Evolutionary conservation across 495 filamentous ascomycete genomes (phyloP), one percentile per base, ranked within the genome.

Genomic region (Aspergillus funiculosus): DNA sequence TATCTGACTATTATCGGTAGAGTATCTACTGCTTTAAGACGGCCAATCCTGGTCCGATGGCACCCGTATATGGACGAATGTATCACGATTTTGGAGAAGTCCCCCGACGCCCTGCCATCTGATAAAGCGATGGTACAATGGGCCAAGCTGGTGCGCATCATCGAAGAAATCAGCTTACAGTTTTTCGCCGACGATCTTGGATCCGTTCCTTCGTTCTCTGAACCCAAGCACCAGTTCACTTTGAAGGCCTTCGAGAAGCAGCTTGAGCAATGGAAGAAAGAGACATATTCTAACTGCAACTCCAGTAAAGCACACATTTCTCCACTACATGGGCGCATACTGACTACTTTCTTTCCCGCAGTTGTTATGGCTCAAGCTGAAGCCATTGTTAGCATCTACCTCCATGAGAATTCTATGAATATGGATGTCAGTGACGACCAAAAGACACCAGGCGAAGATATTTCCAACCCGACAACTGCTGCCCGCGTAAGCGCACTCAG

Each of bases 341-440:
- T 60, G 30, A 64, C 38, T 14, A 7, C n/a, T n/a, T n/a, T 10
- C 14, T 14, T 6, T 14, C 19, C n/a, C 17, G 15, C n/a, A 64
- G 64, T 43, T 21, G 40, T 54, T 0, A 32, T 69, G 39, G 39
- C 43, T 13, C 66, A 71, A 41, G 58, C 63, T 1, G 53, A 65
- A 37, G 46, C 62, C 36, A 62, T 87, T 2, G 59, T 88, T 24
- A 83, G 75, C 45, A 68, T 95, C 2, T 95, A 91, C 53, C 79
- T 94, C 50, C 87, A 97, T 57, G 91, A 95, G 61, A 83, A 91
- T 38, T 81, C 83, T 2, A 77, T 94, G 55, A 82, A 91, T 39
- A 70, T 80, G 15, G 85, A 92, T 50, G 77, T 73, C 36, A 61
- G 76, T 25, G 66, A 60, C 1, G 59, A 63, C 2, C 38, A 27